phyloP scores from a whole-genome alignment of 331 rosid species.

The Spiraea crenata region DNA sequence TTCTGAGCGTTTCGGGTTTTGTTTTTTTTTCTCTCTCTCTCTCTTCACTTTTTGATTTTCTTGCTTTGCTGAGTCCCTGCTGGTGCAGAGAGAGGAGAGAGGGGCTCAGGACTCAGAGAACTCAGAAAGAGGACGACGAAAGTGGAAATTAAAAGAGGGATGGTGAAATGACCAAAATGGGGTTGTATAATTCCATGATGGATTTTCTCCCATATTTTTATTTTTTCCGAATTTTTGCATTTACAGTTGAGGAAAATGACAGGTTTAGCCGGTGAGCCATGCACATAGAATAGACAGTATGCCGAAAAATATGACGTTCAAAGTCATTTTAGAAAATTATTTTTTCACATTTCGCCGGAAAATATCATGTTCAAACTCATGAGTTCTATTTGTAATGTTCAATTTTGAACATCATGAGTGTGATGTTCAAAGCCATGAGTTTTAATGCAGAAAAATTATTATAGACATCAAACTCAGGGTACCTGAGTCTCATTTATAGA shows the following conservation, averaged over 20 bases:
- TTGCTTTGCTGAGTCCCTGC: constrained; percentile 21
- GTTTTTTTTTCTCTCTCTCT: neutral
- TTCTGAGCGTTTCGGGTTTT: constrained; percentile 6
- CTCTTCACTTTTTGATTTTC: constrained; percentile 32
- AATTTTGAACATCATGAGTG: no score
- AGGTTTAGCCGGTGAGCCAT: constrained; percentile 17
- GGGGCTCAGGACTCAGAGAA: constrained; percentile 23
- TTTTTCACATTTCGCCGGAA: no score
- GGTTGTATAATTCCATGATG: constrained; percentile 23
- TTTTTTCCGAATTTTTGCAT: neutral
- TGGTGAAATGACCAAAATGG: constrained; percentile 11
- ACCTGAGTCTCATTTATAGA: no score
- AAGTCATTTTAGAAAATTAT: no score
- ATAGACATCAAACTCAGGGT: no score
- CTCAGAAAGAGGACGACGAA: constrained; percentile 40
- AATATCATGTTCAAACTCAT: no score
- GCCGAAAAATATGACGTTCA: no score
- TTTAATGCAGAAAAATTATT: no score
- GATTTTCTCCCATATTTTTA: neutral
- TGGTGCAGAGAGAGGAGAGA: neutral
- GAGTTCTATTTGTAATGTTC: no score
- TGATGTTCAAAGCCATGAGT: no score
- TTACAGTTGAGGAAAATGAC: neutral
- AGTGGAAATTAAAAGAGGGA: constrained; percentile 20
- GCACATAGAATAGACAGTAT: neutral